Base-by-base conservation (phyloP, 257 asterid genomes). In the Gardenia jasminoides region DNA sequence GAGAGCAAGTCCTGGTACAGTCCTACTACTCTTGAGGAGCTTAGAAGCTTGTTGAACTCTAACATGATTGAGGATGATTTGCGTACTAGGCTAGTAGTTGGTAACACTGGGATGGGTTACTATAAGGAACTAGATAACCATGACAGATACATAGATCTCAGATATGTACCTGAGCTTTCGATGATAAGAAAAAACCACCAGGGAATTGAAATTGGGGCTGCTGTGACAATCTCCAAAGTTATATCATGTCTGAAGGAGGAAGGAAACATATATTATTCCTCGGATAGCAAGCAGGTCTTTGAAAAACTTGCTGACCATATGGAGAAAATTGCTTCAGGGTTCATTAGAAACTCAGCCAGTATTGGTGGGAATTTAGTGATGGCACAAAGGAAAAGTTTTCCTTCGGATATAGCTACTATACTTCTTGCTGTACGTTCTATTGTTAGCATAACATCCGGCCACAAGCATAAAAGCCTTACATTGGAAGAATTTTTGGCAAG, bases 321-420 rank as follows among this genome's bases (percentile, higher is more conserved):
- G 97, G 94, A 91, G 80, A 88, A 88, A 85, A 79, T 36, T 48
- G 97, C 91, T 61, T 76, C 93, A 20, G 83, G 80, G 1, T 91
- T 89, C 82, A 59, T 91, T 44, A 84, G 97, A 76, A 91, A 91
- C 81, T 62, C 89, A 0, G 94, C 87, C 58, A 91, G 94, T 81
- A 74, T 91, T 2, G 97, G 94, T 31, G 97, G 97, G 47, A 91
- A 91, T 85, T 76, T 91, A 81, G 91, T 90, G 54, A 90, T 90
- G 93, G 88, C 94, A 70, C 94, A 36, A 36, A 36, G 41, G 41
- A 88, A 86, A 58, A 31, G 79, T 83, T 91, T 91, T 85, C 94
- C 97, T 73, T 91, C 97, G 0, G 97, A 91, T 83, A 86, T 88
- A 58, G 90, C 84, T 70, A 91, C 97, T 4, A 67, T 91, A 74